A percentile compares a stretch with the other conserved stretches of the same genome.
These are phyloP conservation scores for Graphium sp. DNA, from an alignment of 2,329 filamentous ascomycete species.

Conservation along the genomic window DNA sequence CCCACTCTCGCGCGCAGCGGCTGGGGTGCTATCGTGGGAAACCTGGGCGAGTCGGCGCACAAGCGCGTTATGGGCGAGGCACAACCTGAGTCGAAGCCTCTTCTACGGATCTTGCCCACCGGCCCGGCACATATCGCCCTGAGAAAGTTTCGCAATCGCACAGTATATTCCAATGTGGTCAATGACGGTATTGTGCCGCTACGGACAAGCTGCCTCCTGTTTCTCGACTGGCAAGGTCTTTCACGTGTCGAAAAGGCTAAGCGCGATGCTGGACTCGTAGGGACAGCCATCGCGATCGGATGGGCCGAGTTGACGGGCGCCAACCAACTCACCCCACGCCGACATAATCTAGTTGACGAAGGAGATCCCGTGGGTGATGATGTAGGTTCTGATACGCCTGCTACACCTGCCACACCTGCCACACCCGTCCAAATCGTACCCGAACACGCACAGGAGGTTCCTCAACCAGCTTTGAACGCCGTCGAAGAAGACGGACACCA, in stretches of 20 bases:
- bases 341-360: constrained; percentile 25
- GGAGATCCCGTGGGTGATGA: constrained; percentile 16
- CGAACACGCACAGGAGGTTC: constrained; percentile 39
- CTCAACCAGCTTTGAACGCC: constrained; percentile 50
- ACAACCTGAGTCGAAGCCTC: constrained; percentile 72
- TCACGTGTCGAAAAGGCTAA: constrained; percentile 89
- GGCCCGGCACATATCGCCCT: constrained; percentile 80
- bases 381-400: constrained; percentile 12
- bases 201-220: constrained; percentile 87
- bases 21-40: constrained; percentile 76
- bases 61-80: constrained; percentile 38
- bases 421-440: constrained; percentile 10
- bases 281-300: constrained; percentile 83
- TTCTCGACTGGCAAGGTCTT: constrained; percentile 89
- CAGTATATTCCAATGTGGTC: constrained; percentile 91
- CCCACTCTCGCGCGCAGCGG: constrained; percentile 73
- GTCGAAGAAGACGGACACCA: constrained; percentile 49
- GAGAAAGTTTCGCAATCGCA: constrained; percentile 77
- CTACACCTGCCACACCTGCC: constrained; percentile 17
- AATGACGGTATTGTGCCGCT: constrained; percentile 95
- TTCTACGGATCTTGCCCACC: constrained; percentile 76
- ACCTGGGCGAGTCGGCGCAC: constrained; percentile 53
- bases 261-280: constrained; percentile 78
- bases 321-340: constrained; percentile 32
- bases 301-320: constrained; percentile 79